These are phyloP conservation scores for Tuctoria greenei DNA, from an alignment of 176 grass and related monocot genomes.

Conservation along the genomic window DNA sequence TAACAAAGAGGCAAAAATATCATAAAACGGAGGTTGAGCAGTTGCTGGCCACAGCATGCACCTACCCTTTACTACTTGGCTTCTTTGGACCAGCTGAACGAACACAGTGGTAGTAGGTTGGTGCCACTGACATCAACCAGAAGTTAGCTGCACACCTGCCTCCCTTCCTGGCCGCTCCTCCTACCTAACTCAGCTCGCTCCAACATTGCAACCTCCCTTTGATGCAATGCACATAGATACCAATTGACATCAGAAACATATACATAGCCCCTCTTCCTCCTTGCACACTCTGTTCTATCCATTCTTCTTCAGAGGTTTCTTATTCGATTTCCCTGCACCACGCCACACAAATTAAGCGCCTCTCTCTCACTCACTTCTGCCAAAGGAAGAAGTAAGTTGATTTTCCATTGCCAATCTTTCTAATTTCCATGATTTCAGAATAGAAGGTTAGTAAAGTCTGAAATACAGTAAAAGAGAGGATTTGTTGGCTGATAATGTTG, in stretches of 20 bases:
- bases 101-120: not conserved
- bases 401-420: not conserved
- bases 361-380: not conserved
- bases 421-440: too few relatives aligned
- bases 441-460: too few relatives aligned
- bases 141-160: not conserved
- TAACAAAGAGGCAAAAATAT: not conserved
- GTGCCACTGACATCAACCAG: not conserved
- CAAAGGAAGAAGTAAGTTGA: not conserved
- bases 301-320: not conserved
- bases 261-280: not conserved
- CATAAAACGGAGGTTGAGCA: not conserved
- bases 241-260: not conserved
- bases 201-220: not conserved
- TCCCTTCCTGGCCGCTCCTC: constrained; percentile 5
- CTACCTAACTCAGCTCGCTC: not conserved
- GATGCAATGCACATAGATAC: not conserved
- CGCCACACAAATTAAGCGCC: not conserved
- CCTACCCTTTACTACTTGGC: constrained; percentile 5
- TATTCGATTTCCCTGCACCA: not conserved
- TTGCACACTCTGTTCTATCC: not conserved
- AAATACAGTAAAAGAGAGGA: too few relatives aligned
- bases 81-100: not conserved
- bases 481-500: not conserved
- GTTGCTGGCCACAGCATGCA: constrained; percentile 24